These are phyloP conservation scores for Macrolepiota dolichaula DNA, from an alignment of 768 basidiomycete species.

Conservation along the genomic window DNA sequence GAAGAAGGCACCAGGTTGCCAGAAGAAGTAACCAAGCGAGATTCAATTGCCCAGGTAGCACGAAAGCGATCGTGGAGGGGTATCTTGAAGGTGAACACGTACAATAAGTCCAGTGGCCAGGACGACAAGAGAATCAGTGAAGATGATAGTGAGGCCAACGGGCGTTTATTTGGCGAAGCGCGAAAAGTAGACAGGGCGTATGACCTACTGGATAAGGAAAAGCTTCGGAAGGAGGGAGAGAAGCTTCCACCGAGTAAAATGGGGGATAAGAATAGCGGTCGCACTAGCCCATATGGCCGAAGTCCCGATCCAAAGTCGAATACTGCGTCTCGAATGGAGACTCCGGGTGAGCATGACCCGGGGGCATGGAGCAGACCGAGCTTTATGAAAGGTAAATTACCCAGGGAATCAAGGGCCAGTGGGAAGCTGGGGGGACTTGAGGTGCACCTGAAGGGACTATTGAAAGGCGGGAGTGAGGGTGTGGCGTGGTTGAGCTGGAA, in stretches of 20 bases:
- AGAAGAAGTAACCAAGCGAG: not conserved
- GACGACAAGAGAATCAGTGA: not conserved
- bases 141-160: not conserved
- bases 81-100: no score
- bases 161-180: not conserved
- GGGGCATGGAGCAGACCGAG: slow-evolving; percentile 6
- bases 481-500: slow-evolving; percentile 12
- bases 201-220: not conserved
- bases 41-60: not conserved
- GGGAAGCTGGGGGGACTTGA: slow-evolving; percentile 2
- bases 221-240: slow-evolving; percentile 2
- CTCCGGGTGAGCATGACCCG: slow-evolving; percentile 1
- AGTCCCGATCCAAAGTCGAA: not conserved
- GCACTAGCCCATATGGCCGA: slow-evolving; percentile 1
- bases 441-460: not conserved
- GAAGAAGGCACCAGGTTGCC: not conserved
- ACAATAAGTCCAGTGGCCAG: not conserved
- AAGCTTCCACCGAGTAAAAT: slow-evolving; percentile 10
- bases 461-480: not conserved
- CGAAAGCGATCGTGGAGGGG: not conserved
- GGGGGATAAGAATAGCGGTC: not conserved
- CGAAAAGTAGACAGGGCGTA: not conserved
- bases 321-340: not conserved
- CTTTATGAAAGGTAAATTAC: not conserved
- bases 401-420: not conserved